Percentiles rank a stretch among this genome's conserved stretches.
phyloP scores from a whole-genome alignment of 164 flowering plant genomes.

The Litsea cubeba region DNA sequence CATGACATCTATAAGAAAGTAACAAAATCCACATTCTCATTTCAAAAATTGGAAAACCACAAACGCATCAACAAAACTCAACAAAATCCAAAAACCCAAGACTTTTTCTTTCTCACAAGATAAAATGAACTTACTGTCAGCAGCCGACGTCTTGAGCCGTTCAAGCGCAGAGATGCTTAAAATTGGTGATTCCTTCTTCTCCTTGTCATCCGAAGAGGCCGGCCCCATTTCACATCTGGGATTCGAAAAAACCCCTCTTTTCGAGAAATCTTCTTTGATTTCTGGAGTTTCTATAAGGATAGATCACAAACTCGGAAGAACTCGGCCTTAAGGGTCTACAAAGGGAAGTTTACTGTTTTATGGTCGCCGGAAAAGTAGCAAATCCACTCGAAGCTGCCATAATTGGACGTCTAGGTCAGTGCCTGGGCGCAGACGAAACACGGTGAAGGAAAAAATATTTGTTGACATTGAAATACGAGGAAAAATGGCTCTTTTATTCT shows the following conservation, averaged over 20 bases:
- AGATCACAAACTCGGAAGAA: constrained; percentile 16
- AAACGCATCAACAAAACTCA: no score
- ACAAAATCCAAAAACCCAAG: no score
- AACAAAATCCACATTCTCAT: no score
- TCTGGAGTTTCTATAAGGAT: constrained; percentile 14
- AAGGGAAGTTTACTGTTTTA: constrained; percentile 50
- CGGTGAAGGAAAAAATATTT: no score
- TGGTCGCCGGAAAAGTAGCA: constrained; percentile 36
- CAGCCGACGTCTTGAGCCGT: constrained; percentile 79
- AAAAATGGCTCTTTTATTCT: no score
- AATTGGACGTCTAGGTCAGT: no score
- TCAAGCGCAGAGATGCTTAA: constrained; percentile 76
- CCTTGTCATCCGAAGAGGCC: constrained; percentile 19
- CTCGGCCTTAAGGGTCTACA: constrained; percentile 8
- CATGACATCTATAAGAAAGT: no score
- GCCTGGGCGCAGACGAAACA: no score
- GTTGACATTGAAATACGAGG: no score
- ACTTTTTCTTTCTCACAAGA: no score
- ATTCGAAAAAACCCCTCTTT: constrained; percentile 25
- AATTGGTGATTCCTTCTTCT: constrained; percentile 20
- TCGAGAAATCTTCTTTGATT: background rate
- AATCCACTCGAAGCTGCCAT: constrained; percentile 71
- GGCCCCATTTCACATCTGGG: constrained; percentile 39
- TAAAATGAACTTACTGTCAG: constrained; percentile 46
- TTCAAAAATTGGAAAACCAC: no score